These are phyloP conservation scores for Ophiocordyceps polyrhachis-furcata DNA, from an alignment of 2,329 filamentous ascomycete genomes.

Conservation along the genomic window DNA sequence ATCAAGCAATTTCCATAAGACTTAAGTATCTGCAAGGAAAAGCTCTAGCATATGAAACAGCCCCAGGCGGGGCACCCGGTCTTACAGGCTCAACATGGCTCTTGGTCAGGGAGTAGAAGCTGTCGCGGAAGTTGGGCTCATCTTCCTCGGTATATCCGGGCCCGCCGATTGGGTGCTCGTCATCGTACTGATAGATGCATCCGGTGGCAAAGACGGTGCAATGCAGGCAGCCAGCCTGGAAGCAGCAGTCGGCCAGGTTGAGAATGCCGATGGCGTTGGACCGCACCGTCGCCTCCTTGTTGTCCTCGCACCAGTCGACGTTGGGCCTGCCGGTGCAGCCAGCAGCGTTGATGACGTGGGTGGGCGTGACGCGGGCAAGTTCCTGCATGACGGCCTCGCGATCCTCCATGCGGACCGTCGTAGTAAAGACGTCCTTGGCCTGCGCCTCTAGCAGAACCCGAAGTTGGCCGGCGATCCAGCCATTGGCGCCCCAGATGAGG, in stretches of 20 bases:
- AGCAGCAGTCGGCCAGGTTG: slow-evolving; percentile 44
- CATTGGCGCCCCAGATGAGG: slow-evolving; percentile 46
- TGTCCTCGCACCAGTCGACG: slow-evolving; percentile 54
- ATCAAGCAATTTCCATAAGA: slow-evolving; percentile 42
- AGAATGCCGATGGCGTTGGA: slow-evolving; percentile 48
- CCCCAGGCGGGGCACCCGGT: background rate
- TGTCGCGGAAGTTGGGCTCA: slow-evolving; percentile 43
- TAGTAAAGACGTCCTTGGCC: slow-evolving; percentile 41
- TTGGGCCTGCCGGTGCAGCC: slow-evolving; percentile 49
- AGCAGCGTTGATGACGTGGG: slow-evolving; percentile 47
- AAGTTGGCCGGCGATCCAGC: slow-evolving; percentile 45
- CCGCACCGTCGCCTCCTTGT: slow-evolving; percentile 47
- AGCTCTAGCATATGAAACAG: background rate
- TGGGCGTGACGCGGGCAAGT: slow-evolving; percentile 40
- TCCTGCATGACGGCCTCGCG: slow-evolving; percentile 35
- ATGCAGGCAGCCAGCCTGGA: slow-evolving; percentile 36
- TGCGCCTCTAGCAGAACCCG: slow-evolving; percentile 36
- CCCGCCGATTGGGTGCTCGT: slow-evolving; percentile 39
- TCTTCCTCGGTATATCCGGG: slow-evolving; percentile 43
- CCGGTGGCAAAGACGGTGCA: slow-evolving; percentile 49
- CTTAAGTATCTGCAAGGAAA: slow-evolving; percentile 32
- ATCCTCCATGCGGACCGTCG: slow-evolving; percentile 47
- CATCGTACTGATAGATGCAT: slow-evolving; percentile 48
- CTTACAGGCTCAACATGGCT: slow-evolving; percentile 36
- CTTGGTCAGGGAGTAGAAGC: slow-evolving; percentile 52